Evolutionary conservation across 495 filamentous ascomycete genomes (phyloP).

Genomic region (Daldinia decipiens): DNA sequence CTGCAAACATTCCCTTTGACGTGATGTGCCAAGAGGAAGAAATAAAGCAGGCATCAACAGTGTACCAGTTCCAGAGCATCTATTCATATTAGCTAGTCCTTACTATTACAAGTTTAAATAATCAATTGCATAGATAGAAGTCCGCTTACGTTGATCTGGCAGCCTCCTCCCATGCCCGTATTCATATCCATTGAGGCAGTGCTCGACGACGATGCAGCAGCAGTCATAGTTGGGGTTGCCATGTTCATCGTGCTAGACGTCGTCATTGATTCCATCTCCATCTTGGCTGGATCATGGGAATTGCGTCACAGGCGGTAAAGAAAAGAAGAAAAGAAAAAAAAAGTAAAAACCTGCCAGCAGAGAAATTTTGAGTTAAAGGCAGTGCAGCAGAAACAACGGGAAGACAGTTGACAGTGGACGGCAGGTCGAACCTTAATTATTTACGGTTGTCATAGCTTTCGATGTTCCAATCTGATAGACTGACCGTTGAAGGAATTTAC

Average conservation of each 20-base stretch:
- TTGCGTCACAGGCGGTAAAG: neutral
- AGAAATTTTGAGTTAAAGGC: neutral
- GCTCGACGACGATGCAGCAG: slow-evolving; percentile 43
- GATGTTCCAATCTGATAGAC: neutral
- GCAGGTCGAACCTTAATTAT: slow-evolving; percentile 1
- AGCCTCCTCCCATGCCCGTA: slow-evolving; percentile 33
- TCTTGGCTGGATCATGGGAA: neutral
- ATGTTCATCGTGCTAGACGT: neutral
- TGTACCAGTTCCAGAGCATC: slow-evolving; percentile 87
- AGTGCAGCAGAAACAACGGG: neutral
- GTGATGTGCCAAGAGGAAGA: slow-evolving; percentile 71
- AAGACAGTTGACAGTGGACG: neutral
- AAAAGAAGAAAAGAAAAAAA: neutral
- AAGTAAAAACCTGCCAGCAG: neutral
- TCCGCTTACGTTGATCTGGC: slow-evolving; percentile 33
- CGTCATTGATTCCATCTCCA: slow-evolving; percentile 19
- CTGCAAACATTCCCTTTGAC: slow-evolving; percentile 70
- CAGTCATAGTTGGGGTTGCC: slow-evolving; percentile 8
- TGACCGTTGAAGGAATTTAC: neutral
- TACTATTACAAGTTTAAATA: neutral
- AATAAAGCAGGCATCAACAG: slow-evolving; percentile 77
- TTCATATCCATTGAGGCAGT: slow-evolving; percentile 40
- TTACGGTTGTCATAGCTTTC: neutral
- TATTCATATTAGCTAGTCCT: slow-evolving; percentile 32
- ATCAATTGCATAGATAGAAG: neutral